Evolutionary conservation across 2,329 filamentous ascomycete genomes (phyloP), one percentile per base, ranked within the genome.

Genomic region (Aureobasidium lini): DNA sequence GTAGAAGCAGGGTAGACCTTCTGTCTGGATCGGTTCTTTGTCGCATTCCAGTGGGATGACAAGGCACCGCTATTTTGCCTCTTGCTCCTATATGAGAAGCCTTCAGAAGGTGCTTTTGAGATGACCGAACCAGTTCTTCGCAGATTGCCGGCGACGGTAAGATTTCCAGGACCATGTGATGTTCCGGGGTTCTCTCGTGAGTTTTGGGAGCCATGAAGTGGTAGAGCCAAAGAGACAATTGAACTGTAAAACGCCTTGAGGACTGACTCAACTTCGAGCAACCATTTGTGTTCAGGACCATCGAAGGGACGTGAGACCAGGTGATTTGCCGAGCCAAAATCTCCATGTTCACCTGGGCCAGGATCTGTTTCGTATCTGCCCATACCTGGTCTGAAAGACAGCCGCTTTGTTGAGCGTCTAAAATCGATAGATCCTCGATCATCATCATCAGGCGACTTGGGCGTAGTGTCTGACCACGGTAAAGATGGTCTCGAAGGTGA

Each of bases 101-200:
- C 84, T 66, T 97, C 94, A 0, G 94, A 97, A 0, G 91, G 90
- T 32, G 91, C 85, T 74, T 95, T 96, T 79, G 92, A 96, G 61
- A 97, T 80, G 6, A 94, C 89, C 69, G 92, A 96, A 0, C 93
- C 93, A 43, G 85, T 91, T 47, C 94, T 86, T 70, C 91, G 90
- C 46, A 97, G 79, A 76, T 37, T 74, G 73, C 68, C 36, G 66
- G 66, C 16, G 88, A 92, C 87, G 2, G 90, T 86, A 31, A 96
- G 79, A 52, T 67, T 72, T 42, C 65, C 62, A 18, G 54, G 47
- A 23, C 58, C 42, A 6, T 34, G 29, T n/a, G 64, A 64, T 18
- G 59, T 63, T 42, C 58, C 61, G 46, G 58, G 40, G 32, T 46
- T 50, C 42, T 58, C 46, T 60, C 23, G 42, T 73, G 70, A 66